phyloP scores from a whole-genome alignment of 2,329 filamentous ascomycete genomes.

The Aureobasidium sp. region DNA sequence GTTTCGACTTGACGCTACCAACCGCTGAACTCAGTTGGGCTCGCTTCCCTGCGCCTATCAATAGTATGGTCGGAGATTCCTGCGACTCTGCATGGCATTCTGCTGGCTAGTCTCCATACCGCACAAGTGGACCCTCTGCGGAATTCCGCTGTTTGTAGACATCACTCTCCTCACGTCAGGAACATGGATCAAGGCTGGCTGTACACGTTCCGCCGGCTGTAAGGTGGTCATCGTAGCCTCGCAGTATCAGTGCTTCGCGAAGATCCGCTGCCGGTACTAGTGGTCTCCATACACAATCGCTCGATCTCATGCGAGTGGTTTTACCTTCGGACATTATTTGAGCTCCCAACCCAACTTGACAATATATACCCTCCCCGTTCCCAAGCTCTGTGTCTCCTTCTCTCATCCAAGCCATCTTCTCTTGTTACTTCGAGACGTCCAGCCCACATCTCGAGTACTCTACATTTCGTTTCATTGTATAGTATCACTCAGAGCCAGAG shows the following conservation, averaged over 20 bases:
- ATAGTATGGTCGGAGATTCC: conserved; percentile 17
- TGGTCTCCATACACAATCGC: conserved; percentile 25
- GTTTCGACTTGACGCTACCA: conserved; percentile 15
- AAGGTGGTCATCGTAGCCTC: conserved; percentile 19
- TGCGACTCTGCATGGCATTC: conserved; percentile 16
- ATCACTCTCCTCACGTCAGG: conserved; percentile 34
- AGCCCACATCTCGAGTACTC: conserved; percentile 16
- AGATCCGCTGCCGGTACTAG: conserved; percentile 26
- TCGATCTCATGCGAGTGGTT: conserved; percentile 26
- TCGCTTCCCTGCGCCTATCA: conserved; percentile 14
- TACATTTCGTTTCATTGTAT: conserved; percentile 4
- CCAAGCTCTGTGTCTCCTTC: conserved; percentile 12
- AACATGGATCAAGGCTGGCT: conserved; percentile 26
- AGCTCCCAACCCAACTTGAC: conserved; percentile 17
- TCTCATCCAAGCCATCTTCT: conserved; percentile 7
- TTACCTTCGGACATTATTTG: conserved; percentile 8
- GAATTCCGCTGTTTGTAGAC: conserved; percentile 30
- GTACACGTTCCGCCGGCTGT: conserved; percentile 32
- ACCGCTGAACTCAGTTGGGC: conserved; percentile 15
- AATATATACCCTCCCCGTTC: conserved; percentile 30
- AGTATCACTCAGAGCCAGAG: conserved; percentile 16
- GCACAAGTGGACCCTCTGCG: conserved; percentile 14
- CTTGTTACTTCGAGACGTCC: conserved; percentile 16
- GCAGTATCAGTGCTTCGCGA: conserved; percentile 31
- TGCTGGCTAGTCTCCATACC: conserved; percentile 14